A percentile compares a stretch with the other conserved stretches of the same genome.
Conservation (phyloP, 2,329 filamentous ascomycete genomes). For the Alternaria triticimaculans region DNA sequence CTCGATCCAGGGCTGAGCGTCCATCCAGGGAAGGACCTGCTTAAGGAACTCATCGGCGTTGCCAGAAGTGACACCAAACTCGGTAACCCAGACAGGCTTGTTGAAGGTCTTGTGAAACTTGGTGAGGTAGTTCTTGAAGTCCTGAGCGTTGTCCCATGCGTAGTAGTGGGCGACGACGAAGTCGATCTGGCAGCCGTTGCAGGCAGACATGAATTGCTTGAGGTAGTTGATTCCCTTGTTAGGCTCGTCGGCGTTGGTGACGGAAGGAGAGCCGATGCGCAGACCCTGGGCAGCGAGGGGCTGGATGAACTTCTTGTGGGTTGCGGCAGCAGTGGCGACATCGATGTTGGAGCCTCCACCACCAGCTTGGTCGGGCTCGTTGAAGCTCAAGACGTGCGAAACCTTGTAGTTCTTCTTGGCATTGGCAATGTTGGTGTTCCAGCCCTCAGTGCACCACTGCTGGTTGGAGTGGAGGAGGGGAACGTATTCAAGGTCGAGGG, state of each 20-base stretch:
- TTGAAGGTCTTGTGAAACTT: slow-evolving; percentile 36
- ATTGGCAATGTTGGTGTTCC: slow-evolving; percentile 35
- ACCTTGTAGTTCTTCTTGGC: slow-evolving; percentile 40
- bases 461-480: slow-evolving; percentile 57
- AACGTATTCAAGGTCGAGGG: slow-evolving; percentile 63
- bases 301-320: slow-evolving; percentile 37
- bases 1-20: slow-evolving; percentile 39
- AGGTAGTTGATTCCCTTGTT: slow-evolving; percentile 43
- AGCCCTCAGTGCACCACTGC: slow-evolving; percentile 35
- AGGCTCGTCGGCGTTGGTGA: slow-evolving; percentile 39
- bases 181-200: slow-evolving; percentile 42
- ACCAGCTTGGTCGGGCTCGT: slow-evolving; percentile 48
- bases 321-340: slow-evolving; percentile 25
- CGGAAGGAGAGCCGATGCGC: slow-evolving; percentile 45
- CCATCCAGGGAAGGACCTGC: slow-evolving; percentile 45
- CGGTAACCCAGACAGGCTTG: slow-evolving; percentile 47
- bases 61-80: slow-evolving; percentile 42
- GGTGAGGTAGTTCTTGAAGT: slow-evolving; percentile 49
- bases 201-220: slow-evolving; percentile 34
- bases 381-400: slow-evolving; percentile 44
- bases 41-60: slow-evolving; percentile 37
- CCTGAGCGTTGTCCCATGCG: slow-evolving; percentile 36
- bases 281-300: slow-evolving; percentile 32
- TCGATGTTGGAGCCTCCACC: slow-evolving; percentile 39
- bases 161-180: slow-evolving; percentile 50